phyloP scores from a whole-genome alignment of 2,329 filamentous ascomycete genomes.

The Thelonectria rubi region DNA sequence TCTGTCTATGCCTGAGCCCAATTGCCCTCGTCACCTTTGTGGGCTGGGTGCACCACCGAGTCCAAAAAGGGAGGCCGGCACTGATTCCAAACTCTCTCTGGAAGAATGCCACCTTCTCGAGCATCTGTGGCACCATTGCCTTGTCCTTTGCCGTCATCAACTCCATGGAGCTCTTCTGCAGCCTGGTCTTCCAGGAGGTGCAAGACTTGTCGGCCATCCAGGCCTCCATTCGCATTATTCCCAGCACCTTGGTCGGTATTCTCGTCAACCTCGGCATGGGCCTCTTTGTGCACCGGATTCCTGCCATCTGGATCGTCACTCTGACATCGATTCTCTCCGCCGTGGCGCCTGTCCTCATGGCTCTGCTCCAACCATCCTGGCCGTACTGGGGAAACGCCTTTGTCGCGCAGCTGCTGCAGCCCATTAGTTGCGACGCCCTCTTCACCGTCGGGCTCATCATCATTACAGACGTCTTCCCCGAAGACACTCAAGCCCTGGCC shows the following conservation, averaged over 20 bases:
- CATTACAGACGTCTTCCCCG: conserved; percentile 63
- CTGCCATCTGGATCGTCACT: conserved; percentile 51
- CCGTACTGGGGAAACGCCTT: conserved; percentile 62
- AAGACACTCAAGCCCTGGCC: conserved; percentile 65
- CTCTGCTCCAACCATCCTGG: conserved; percentile 56
- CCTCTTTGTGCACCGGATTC: conserved; percentile 54
- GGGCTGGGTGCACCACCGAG: conserved; percentile 62
- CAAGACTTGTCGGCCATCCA: conserved; percentile 56
- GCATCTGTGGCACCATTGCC: conserved; percentile 61
- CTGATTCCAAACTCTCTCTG: conserved; percentile 71
- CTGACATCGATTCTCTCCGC: conserved; percentile 53
- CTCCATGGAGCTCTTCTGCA: conserved; percentile 57
- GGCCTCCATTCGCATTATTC: conserved; percentile 57
- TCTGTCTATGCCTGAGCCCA: conserved; percentile 55
- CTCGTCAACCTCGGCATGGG: conserved; percentile 54
- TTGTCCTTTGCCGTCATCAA: conserved; percentile 57
- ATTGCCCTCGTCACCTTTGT: conserved; percentile 59
- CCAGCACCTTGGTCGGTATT: conserved; percentile 54
- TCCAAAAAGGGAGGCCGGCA: conserved; percentile 56
- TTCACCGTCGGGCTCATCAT: conserved; percentile 66
- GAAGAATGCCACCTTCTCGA: conserved; percentile 65
- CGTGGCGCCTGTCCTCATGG: conserved; percentile 62
- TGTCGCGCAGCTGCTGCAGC: conserved; percentile 52
- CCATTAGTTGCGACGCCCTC: conserved; percentile 56
- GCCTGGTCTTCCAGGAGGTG: conserved; percentile 62